phyloP scores from a whole-genome alignment of 1,139 yeast genomes.

The Yamadazyma jaroonii region DNA sequence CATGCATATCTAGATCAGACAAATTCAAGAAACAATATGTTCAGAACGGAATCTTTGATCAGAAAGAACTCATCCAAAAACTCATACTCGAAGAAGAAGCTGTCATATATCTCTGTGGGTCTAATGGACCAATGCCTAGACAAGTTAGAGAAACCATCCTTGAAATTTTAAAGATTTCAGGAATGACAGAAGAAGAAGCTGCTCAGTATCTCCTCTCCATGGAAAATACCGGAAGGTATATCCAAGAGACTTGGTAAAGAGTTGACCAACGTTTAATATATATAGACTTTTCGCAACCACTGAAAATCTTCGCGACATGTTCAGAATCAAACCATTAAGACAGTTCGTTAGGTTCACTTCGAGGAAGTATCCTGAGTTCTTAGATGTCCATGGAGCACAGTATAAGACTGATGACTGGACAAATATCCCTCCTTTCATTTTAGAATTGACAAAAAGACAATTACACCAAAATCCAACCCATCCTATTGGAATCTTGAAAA shows the following conservation, averaged over 20 bases:
- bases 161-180: slow-evolving; percentile 51
- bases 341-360: slow-evolving; percentile 1
- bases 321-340: not conserved
- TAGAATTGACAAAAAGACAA: slow-evolving; percentile 66
- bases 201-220: slow-evolving; percentile 49
- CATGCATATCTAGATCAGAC: slow-evolving; percentile 64
- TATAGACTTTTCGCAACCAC: not conserved
- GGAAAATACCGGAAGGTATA: slow-evolving; percentile 67
- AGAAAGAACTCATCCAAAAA: slow-evolving; percentile 47
- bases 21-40: slow-evolving; percentile 54
- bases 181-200: slow-evolving; percentile 45
- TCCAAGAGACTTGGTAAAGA: slow-evolving; percentile 87
- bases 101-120: slow-evolving; percentile 78
- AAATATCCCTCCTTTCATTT: slow-evolving; percentile 75
- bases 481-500: slow-evolving; percentile 84
- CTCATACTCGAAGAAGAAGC: slow-evolving; percentile 56
- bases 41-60: slow-evolving; percentile 62
- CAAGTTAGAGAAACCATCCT: slow-evolving; percentile 77
- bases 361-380: slow-evolving; percentile 22
- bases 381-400: slow-evolving; percentile 47
- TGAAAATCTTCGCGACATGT: not conserved
- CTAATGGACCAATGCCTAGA: slow-evolving; percentile 93
- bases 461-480: slow-evolving; percentile 73
- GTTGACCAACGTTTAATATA: not conserved
- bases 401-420: slow-evolving; percentile 78